Conservation (phyloP, 192 early-diverging fungal species). For the Obelidium mucronatum region DNA sequence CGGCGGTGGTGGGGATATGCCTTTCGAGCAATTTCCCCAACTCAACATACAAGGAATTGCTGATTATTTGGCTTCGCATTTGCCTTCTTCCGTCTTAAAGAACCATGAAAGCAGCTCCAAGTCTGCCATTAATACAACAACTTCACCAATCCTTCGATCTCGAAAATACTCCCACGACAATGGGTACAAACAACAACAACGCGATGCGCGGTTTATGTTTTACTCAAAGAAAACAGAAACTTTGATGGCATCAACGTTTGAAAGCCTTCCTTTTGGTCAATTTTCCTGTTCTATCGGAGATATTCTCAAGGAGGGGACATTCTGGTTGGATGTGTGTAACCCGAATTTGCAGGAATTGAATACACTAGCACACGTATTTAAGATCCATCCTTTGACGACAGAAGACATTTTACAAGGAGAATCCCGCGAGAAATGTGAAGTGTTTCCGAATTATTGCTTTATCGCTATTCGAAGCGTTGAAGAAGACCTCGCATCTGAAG, state of each 20-base stretch:
- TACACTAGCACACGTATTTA: constrained; percentile 58
- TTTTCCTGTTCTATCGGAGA: constrained; percentile 12
- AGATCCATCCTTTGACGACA: constrained; percentile 85
- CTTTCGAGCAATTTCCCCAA: too few relatives aligned
- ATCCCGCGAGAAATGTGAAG: constrained; percentile 91
- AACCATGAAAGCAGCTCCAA: too few relatives aligned
- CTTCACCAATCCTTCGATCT: too few relatives aligned
- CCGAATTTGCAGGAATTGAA: constrained; percentile 51
- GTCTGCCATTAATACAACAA: too few relatives aligned
- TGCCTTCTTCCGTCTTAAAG: too few relatives aligned
- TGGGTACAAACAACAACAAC: neutral
- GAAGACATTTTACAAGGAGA: constrained; percentile 90
- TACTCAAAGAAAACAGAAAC: constrained; percentile 45
- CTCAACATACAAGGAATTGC: too few relatives aligned
- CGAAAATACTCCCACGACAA: too few relatives aligned
- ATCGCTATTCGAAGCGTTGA: constrained; percentile 76
- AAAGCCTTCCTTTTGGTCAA: constrained; percentile 22
- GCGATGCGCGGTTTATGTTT: constrained; percentile 39
- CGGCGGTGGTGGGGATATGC: too few relatives aligned
- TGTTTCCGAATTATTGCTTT: constrained; percentile 91
- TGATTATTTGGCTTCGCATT: too few relatives aligned
- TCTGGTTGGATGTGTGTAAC: constrained; percentile 58
- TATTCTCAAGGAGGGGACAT: constrained; percentile 36
- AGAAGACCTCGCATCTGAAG: constrained; percentile 36
- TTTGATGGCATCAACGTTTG: constrained; percentile 18